A percentile compares a stretch with the other conserved stretches of the same genome.
Conservation (phyloP, 1,139 yeast species). For the Kazachstania sp. region DNA sequence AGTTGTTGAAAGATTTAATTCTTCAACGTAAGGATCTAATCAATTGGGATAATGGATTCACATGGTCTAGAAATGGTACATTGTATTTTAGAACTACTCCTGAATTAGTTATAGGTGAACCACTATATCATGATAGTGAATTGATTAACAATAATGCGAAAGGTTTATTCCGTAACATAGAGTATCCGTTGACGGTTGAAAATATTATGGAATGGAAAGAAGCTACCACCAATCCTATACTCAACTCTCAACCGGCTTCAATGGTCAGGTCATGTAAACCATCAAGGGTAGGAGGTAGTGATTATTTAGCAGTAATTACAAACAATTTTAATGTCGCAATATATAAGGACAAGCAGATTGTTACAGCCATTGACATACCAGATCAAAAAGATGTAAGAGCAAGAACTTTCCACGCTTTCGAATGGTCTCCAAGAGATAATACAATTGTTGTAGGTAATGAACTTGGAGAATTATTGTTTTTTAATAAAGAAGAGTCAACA, state of each 20-base stretch:
- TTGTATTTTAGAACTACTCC: conserved; percentile 23
- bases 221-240: conserved; percentile 18
- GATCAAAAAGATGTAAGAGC: conserved; percentile 6
- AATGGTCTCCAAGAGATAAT: conserved; percentile 23
- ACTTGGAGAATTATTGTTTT: conserved; percentile 18
- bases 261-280: conserved; percentile 17
- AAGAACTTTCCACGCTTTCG: conserved; percentile 25
- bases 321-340: conserved; percentile 25
- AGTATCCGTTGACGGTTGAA: conserved; percentile 14
- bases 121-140: conserved; percentile 14
- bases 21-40: conserved; percentile 24
- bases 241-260: conserved; percentile 27
- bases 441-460: conserved; percentile 26
- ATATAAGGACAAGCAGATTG: conserved; percentile 9
- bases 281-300: conserved; percentile 13
- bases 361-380: conserved; percentile 19
- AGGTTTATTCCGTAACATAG: conserved; percentile 22
- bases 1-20: conserved; percentile 22
- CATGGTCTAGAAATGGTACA: conserved; percentile 28
- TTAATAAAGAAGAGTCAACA: conserved; percentile 4
- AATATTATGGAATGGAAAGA: conserved; percentile 26
- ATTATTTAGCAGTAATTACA: conserved; percentile 23
- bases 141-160: conserved; percentile 11
- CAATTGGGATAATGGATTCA: conserved; percentile 21
- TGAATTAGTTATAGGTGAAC: conserved; percentile 23